phyloP scores from a whole-genome alignment of 148 eudicot genomes.

The Mesembryanthemum crystallinum region DNA sequence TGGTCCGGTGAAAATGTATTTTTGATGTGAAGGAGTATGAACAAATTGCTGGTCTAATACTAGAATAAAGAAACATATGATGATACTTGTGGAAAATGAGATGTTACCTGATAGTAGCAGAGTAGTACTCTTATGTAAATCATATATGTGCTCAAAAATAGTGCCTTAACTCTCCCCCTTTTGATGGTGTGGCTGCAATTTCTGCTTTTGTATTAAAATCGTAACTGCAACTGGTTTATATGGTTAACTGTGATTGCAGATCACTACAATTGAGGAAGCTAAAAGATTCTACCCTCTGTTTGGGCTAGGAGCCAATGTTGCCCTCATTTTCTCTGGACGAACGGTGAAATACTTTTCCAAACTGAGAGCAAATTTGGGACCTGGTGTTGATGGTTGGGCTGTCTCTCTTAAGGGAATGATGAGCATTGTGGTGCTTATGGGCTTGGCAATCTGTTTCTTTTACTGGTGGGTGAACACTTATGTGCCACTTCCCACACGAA shows the following conservation, averaged over 20 bases:
- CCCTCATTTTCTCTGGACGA: slow-evolving; percentile 95
- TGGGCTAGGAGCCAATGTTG: slow-evolving; percentile 97
- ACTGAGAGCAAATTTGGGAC: slow-evolving; percentile 70
- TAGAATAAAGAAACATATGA: not conserved
- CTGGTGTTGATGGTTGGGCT: slow-evolving; percentile 99
- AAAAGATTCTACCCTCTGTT: slow-evolving; percentile 91
- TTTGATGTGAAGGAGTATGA: not conserved
- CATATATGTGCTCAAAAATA: not conserved
- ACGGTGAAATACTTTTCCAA: slow-evolving; percentile 95
- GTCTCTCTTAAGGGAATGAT: slow-evolving; percentile 92
- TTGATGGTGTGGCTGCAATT: not conserved
- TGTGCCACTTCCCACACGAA: slow-evolving; percentile 82
- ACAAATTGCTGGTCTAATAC: not conserved
- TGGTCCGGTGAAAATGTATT: not conserved
- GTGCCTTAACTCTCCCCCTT: not conserved
- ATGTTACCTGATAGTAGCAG: not conserved
- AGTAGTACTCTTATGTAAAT: not conserved
- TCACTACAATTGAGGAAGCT: slow-evolving; percentile 94
- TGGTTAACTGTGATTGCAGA: slow-evolving; percentile 45
- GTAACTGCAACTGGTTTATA: not conserved
- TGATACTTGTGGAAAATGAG: not conserved
- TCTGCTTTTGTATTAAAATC: not conserved
- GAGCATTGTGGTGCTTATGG: slow-evolving; percentile 94
- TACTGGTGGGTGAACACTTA: slow-evolving; percentile 96
- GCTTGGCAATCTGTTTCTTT: slow-evolving; percentile 63